A percentile compares a stretch with the other conserved stretches of the same genome.
These are phyloP conservation scores for Setaria viridis DNA, from an alignment of 202 grass and related monocot genomes.

Conservation along the genomic window DNA sequence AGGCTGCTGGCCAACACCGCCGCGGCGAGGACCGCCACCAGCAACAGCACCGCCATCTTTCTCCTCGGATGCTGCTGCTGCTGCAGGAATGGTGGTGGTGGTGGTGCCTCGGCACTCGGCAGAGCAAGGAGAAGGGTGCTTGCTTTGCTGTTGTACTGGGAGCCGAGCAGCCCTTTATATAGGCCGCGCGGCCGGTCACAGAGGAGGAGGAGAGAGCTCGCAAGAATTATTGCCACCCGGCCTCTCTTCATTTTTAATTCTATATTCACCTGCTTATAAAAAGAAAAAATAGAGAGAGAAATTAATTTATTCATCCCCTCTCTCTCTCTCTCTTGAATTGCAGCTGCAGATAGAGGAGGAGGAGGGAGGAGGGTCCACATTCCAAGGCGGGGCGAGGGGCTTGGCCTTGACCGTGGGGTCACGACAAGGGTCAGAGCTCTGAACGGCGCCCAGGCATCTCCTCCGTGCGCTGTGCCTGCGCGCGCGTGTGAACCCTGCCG, in stretches of 20 bases:
- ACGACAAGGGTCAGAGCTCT: conserved; percentile 23
- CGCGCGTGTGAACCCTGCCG: background rate
- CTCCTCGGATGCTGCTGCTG: background rate
- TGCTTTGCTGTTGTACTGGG: conserved; percentile 9
- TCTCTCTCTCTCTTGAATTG: background rate
- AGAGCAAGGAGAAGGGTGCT: background rate
- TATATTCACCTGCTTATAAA: background rate
- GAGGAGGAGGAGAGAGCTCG: too few species aligned
- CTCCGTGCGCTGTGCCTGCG: background rate
- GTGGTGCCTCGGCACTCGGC: background rate
- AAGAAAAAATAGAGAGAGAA: background rate
- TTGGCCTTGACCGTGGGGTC: conserved; percentile 17
- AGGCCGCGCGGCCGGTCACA: conserved; percentile 18
- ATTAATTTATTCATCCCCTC: background rate
- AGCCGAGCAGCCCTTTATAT: conserved; percentile 46
- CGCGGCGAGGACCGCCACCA: conserved; percentile 30
- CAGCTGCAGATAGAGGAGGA: background rate
- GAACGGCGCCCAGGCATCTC: background rate
- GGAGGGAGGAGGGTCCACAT: conserved; percentile 24
- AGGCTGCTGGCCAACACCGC: conserved; percentile 58
- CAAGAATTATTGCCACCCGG: conserved; percentile 34
- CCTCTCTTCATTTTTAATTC: background rate
- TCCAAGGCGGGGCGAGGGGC: background rate
- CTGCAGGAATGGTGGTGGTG: background rate
- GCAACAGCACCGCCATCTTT: conserved; percentile 56